Base-by-base conservation (phyloP, 2,329 filamentous ascomycete genomes). In the Fusarium paranaense region DNA sequence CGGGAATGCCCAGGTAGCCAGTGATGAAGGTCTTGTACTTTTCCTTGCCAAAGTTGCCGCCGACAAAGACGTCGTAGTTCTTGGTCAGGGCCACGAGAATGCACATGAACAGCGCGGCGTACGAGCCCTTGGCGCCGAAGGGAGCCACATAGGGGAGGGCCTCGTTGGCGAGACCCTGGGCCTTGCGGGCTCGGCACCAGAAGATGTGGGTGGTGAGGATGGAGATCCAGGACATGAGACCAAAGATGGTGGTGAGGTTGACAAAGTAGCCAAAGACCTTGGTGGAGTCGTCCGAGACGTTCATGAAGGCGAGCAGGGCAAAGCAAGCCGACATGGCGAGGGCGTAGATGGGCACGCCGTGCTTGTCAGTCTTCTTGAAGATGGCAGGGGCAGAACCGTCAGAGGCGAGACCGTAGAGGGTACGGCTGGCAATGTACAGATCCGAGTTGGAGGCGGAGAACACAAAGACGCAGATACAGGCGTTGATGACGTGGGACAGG, bases 391-490 rank as follows among this genome's bases (percentile, higher is more conserved):
- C 94, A 45, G 93, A 90, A 42, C 91, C 90, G 78, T 94, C 91
- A 9, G 90, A 87, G 1, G 94, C 91, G 8, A 96, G 88, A 68
- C 92, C 92, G 81, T 94, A 93, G 64, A 95, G 87, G 8, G 91
- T 94, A 64, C 92, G 90, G 71, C 90, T 92, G 22, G 91, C 92
- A 76, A 91, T 94, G 87, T 95, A 95, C 27, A 95, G 84, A 83
- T 95, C 93, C 2, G 91, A 94, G 86, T 95, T 95, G 72, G 92
- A 89, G 16, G 93, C 93, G 14, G 90, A 93, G 83, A 95, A 94
- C 76, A 94, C 92, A 80, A 95, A 95, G 72, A 94, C 80, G 70
- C 94, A 84, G 74, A 95, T 94, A 78, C 91, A 93, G 35, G 85
- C 93, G 82, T 95, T 95, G 79, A 95, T 83, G 78, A 95, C 90